Conservation (phyloP, 1,284 basidiomycete species). For the Trichosporon sp. region DNA sequence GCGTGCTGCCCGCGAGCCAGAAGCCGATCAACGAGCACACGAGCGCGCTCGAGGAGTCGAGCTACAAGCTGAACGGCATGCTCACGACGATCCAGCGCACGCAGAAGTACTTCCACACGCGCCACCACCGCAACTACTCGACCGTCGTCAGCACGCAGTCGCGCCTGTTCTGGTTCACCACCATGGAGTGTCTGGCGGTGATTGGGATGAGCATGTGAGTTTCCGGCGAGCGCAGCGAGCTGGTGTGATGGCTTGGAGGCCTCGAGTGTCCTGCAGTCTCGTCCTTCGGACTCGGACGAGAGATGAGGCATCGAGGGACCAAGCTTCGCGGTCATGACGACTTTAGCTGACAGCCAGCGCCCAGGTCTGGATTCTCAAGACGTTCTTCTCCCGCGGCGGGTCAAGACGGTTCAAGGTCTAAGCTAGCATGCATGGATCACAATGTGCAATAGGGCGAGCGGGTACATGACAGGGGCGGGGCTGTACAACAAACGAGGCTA, state of each 20-base stretch:
- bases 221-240: neutral
- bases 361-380: constrained; percentile 85
- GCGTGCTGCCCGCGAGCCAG: constrained; percentile 70
- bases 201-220: constrained; percentile 66
- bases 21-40: constrained; percentile 75
- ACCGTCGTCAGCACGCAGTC: constrained; percentile 40
- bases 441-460: neutral
- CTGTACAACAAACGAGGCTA: neutral
- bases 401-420: constrained; percentile 5
- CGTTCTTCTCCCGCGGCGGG: constrained; percentile 71
- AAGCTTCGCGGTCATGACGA: no score
- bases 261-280: no score
- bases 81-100: constrained; percentile 79
- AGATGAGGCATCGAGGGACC: no score
- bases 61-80: constrained; percentile 80
- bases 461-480: neutral
- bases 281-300: no score
- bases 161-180: constrained; percentile 80
- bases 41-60: constrained; percentile 82
- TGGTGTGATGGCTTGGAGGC: no score
- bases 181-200: constrained; percentile 69
- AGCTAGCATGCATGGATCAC: neutral
- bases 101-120: constrained; percentile 66
- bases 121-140: constrained; percentile 40
- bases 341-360: constrained; percentile 53